Percentiles rank a stretch among this genome's conserved stretches.
Conservation (phyloP, 371 early-diverging fungal species). For the Dinochytrium kinnereticum region DNA sequence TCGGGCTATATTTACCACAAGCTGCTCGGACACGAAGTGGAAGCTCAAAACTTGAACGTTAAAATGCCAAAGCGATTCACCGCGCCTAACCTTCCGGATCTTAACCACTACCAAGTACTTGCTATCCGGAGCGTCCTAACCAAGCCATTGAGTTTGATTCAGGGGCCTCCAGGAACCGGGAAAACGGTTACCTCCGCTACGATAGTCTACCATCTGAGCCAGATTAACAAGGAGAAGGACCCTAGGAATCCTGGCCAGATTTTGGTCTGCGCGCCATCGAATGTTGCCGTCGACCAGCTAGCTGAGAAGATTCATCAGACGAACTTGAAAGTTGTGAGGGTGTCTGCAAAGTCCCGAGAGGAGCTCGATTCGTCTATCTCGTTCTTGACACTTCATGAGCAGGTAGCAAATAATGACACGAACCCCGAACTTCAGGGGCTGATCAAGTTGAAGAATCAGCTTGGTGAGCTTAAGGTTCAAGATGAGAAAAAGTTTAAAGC, state of each 20-base stretch:
- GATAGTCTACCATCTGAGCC: constrained; percentile 96
- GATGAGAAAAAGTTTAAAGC: constrained; percentile 87
- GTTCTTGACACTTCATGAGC: constrained; percentile 92
- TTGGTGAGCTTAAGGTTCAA: constrained; percentile 82
- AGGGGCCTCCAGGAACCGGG: constrained; percentile 96
- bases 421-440: constrained; percentile 91
- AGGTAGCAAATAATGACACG: constrained; percentile 91
- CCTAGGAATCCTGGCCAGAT: constrained; percentile 75
- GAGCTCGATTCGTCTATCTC: constrained; percentile 90
- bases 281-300: constrained; percentile 99
- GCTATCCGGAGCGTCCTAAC: constrained; percentile 92
- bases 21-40: constrained; percentile 91
- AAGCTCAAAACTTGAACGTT: constrained; percentile 59
- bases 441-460: constrained; percentile 81
- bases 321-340: constrained; percentile 93
- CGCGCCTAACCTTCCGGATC: constrained; percentile 91
- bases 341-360: constrained; percentile 94
- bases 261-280: constrained; percentile 98
- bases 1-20: constrained; percentile 95
- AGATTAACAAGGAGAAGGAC: constrained; percentile 61
- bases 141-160: constrained; percentile 93
- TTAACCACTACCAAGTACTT: constrained; percentile 97
- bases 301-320: constrained; percentile 96
- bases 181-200: constrained; percentile 98
- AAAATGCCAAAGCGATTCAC: constrained; percentile 82